A percentile compares a stretch with the other conserved stretches of the same genome.
phyloP scores from a whole-genome alignment of 257 asterid species.

The Cynanchum wilfordii region DNA sequence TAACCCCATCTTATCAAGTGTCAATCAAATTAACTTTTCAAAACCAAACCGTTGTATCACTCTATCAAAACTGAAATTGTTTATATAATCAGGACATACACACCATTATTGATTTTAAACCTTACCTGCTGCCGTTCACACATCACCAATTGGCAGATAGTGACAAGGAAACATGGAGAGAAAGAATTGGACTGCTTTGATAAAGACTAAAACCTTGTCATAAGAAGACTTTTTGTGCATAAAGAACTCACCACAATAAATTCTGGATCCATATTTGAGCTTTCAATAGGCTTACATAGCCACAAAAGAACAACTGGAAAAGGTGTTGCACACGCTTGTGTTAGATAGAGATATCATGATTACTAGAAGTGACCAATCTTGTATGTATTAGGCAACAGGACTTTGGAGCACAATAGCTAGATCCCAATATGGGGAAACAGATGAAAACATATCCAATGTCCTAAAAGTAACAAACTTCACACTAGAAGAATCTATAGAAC shows the following conservation, averaged over 20 bases:
- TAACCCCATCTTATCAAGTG: not conserved
- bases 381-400: not conserved
- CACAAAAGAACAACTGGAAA: not conserved
- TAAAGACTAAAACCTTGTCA: not conserved
- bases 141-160: not conserved
- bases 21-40: not conserved
- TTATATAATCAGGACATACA: slow-evolving; percentile 1
- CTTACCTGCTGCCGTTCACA: slow-evolving; percentile 1
- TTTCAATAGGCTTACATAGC: not conserved
- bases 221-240: slow-evolving; percentile 6
- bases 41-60: not conserved
- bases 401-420: not conserved
- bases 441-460: slow-evolving; percentile 1
- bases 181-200: not conserved
- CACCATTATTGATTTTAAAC: slow-evolving; percentile 1
- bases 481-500: not conserved
- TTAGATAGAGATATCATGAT: not conserved
- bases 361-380: not conserved
- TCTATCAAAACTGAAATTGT: not conserved
- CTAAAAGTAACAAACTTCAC: not conserved
- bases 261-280: not conserved
- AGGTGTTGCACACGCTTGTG: not conserved
- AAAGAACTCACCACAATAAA: not conserved
- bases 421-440: not conserved
- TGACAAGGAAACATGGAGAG: not conserved